These are phyloP conservation scores for Hyphopichia buzzinii DNA, from an alignment of 1,139 yeast species.

Conservation along the genomic window DNA sequence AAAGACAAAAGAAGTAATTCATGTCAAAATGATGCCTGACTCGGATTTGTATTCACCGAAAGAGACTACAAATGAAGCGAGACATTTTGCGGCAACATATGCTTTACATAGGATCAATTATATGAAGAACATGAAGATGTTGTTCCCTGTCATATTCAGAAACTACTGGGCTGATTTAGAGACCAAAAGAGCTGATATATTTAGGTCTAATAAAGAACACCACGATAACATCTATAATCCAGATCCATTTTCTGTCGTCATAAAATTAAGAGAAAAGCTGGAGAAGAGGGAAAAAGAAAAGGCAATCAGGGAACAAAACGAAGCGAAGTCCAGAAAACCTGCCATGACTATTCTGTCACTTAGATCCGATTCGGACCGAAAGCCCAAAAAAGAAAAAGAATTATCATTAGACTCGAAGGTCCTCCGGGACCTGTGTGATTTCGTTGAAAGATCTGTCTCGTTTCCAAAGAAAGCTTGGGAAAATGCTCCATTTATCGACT, in stretches of 20 bases:
- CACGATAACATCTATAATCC: constrained; percentile 57
- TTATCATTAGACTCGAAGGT: too few relatives aligned
- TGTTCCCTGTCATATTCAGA: constrained; percentile 79
- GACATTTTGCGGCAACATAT: constrained; percentile 87
- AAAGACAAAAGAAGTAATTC: constrained; percentile 66
- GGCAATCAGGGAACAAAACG: constrained; percentile 34
- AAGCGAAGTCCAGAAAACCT: constrained; percentile 41
- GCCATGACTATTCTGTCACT: constrained; percentile 31
- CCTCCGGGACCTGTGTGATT: too few relatives aligned
- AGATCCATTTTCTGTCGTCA: constrained; percentile 67
- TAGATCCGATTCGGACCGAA: too few relatives aligned
- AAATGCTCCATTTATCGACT: constrained; percentile 53
- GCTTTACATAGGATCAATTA: constrained; percentile 78
- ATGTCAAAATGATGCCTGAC: constrained; percentile 63
- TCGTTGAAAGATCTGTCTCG: neutral
- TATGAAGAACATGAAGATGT: constrained; percentile 81
- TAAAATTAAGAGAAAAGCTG: constrained; percentile 50
- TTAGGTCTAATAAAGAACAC: constrained; percentile 42
- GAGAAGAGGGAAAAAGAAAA: constrained; percentile 45
- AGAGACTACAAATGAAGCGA: constrained; percentile 82
- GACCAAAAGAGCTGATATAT: constrained; percentile 45
- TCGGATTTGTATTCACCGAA: constrained; percentile 53
- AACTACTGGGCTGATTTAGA: constrained; percentile 77
- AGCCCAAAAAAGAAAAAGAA: constrained; percentile 6
- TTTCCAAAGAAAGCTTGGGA: constrained; percentile 70